A percentile compares a stretch with the other conserved stretches of the same genome.
phyloP scores from a whole-genome alignment of 768 basidiomycete species.

The Hericium coralloides region DNA sequence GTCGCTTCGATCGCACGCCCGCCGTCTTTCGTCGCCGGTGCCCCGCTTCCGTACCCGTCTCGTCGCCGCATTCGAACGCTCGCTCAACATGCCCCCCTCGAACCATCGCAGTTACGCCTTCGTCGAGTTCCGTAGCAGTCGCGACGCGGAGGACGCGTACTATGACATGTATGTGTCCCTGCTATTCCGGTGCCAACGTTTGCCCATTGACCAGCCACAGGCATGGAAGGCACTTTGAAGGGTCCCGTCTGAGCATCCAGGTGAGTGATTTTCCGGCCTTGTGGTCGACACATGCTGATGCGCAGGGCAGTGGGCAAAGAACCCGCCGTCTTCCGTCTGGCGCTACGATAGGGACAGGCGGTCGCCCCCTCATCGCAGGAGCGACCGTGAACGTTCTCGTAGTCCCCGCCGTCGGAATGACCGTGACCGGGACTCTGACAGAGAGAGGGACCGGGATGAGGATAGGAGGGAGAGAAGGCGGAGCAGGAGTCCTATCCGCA shows the following conservation, averaged over 20 bases:
- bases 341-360: conserved; percentile 48
- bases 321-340: conserved; percentile 78
- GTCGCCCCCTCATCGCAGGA: conserved; percentile 32
- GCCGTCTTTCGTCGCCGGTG: conserved; percentile 23
- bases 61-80: conserved; percentile 24
- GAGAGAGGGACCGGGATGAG: conserved; percentile 22
- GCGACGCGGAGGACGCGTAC: conserved; percentile 78
- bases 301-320: conserved; percentile 60
- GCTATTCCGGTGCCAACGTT: background rate
- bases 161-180: conserved; percentile 59
- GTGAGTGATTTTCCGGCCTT: conserved; percentile 24
- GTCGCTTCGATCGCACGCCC: conserved; percentile 24
- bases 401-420: conserved; percentile 40
- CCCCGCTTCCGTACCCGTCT: conserved; percentile 12
- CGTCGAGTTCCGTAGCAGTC: conserved; percentile 71
- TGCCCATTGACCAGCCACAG: conserved; percentile 25
- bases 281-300: background rate
- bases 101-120: conserved; percentile 69
- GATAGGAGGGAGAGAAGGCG: conserved; percentile 23
- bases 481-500: conserved; percentile 37
- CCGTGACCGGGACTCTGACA: conserved; percentile 32
- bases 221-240: conserved; percentile 73
- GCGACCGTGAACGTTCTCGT: conserved; percentile 40
- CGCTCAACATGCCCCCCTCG: conserved; percentile 47
- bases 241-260: conserved; percentile 67